Evolutionary conservation across 202 grass and related monocot species (phyloP).

Genomic region (Hordeum pubiflorum): DNA sequence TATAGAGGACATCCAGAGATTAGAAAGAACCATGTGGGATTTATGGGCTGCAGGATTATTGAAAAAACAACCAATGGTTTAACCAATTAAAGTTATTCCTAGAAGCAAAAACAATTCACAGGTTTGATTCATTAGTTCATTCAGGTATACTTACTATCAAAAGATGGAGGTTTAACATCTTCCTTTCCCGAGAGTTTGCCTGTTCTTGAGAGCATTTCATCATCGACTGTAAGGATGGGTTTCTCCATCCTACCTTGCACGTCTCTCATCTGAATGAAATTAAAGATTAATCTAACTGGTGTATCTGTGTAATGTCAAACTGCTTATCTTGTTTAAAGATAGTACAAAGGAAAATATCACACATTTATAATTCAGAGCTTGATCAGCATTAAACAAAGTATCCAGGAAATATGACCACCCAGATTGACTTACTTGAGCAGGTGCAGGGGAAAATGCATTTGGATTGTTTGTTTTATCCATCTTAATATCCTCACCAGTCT

Average conservation of each 20-base stretch:
- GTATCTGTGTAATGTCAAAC: not conserved
- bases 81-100: not conserved
- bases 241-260: constrained; percentile 30
- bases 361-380: not conserved
- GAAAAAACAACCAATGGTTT: not conserved
- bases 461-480: constrained; percentile 24
- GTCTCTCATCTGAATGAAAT: constrained; percentile 51
- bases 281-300: constrained; percentile 18
- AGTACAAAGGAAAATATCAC: not conserved
- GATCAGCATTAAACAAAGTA: not conserved
- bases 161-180: constrained; percentile 27
- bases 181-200: constrained; percentile 38
- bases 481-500: constrained; percentile 35
- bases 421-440: constrained; percentile 38
- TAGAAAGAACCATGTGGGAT: not conserved
- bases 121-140: not conserved
- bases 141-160: constrained; percentile 32
- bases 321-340: not conserved
- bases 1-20: not conserved
- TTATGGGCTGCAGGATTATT: not conserved
- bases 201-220: constrained; percentile 23
- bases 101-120: constrained; percentile 14
- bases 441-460: constrained; percentile 20
- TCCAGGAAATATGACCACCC: not conserved
- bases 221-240: constrained; percentile 21